Conservation (phyloP, 305 asterid genomes). For the Plantago coronopus region DNA sequence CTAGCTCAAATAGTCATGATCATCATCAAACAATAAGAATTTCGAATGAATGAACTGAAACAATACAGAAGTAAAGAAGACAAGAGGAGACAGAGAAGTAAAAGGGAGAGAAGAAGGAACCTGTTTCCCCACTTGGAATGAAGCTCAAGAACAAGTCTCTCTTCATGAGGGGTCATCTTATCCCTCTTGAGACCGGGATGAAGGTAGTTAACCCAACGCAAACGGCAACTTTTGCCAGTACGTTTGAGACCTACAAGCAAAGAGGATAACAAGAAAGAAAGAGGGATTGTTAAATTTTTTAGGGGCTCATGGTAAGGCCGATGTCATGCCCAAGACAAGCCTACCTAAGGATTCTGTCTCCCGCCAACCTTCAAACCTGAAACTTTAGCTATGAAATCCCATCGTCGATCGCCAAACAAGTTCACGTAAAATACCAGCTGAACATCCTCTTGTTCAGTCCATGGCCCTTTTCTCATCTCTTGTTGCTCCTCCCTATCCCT, state of each 20-base stretch:
- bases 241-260: constrained; percentile 64
- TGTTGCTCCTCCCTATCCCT: constrained; percentile 21
- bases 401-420: constrained; percentile 86
- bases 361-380: constrained; percentile 99
- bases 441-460: constrained; percentile 88
- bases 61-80: too few species aligned
- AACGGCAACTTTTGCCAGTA: constrained; percentile 92
- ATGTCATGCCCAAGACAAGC: constrained; percentile 69
- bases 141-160: constrained; percentile 67
- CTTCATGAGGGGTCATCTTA: constrained; percentile 77
- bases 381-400: constrained; percentile 98
- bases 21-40: too few species aligned
- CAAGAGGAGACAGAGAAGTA: too few species aligned
- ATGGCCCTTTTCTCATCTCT: constrained; percentile 69
- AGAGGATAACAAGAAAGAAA: background rate
- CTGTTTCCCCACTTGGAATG: constrained; percentile 92
- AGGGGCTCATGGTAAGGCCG: constrained; percentile 22
- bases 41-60: too few species aligned
- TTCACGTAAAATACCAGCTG: constrained; percentile 73
- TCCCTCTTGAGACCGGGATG: constrained; percentile 84
- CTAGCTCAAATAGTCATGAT: too few species aligned
- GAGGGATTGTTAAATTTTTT: constrained; percentile 22
- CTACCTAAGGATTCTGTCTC: constrained; percentile 71
- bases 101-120: too few species aligned
- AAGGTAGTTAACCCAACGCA: constrained; percentile 93